Percentiles rank a stretch among this genome's conserved stretches.
These are phyloP conservation scores for Coemansia sp. DNA, from an alignment of 192 early-diverging fungal genomes.

Conservation along the genomic window DNA sequence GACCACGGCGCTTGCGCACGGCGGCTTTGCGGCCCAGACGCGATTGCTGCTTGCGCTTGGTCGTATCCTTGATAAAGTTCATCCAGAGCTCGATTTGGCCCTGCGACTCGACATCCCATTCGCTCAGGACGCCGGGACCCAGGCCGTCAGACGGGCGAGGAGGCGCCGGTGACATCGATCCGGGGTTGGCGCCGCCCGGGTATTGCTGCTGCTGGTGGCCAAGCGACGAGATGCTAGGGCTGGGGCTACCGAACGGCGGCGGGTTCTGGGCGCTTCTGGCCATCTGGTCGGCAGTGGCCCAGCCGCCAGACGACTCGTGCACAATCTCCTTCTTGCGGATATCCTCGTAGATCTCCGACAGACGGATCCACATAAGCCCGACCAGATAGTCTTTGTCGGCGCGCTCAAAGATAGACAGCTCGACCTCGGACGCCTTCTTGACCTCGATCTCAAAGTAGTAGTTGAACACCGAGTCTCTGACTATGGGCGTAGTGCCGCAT, in stretches of 20 bases:
- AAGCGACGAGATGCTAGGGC: constrained; percentile 12
- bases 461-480: constrained; percentile 75
- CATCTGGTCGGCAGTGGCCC: constrained; percentile 54
- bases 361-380: constrained; percentile 89
- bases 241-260: constrained; percentile 11
- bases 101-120: constrained; percentile 84
- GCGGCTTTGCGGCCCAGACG: constrained; percentile 74
- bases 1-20: constrained; percentile 77
- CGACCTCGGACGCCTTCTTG: constrained; percentile 89
- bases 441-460: constrained; percentile 87
- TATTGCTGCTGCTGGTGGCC: constrained; percentile 7
- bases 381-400: constrained; percentile 70
- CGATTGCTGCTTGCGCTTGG: constrained; percentile 48
- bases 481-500: constrained; percentile 71
- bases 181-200: not conserved
- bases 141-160: constrained; percentile 2
- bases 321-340: constrained; percentile 69
- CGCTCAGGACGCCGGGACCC: constrained; percentile 48
- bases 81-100: constrained; percentile 85
- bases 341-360: constrained; percentile 90
- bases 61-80: constrained; percentile 71
- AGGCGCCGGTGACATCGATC: constrained; percentile 2
- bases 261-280: constrained; percentile 16
- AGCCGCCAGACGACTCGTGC: constrained; percentile 59
- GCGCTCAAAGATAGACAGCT: constrained; percentile 88